These are phyloP conservation scores for Cystofilobasidium capitatum DNA, from an alignment of 768 basidiomycete genomes.

Conservation along the genomic window DNA sequence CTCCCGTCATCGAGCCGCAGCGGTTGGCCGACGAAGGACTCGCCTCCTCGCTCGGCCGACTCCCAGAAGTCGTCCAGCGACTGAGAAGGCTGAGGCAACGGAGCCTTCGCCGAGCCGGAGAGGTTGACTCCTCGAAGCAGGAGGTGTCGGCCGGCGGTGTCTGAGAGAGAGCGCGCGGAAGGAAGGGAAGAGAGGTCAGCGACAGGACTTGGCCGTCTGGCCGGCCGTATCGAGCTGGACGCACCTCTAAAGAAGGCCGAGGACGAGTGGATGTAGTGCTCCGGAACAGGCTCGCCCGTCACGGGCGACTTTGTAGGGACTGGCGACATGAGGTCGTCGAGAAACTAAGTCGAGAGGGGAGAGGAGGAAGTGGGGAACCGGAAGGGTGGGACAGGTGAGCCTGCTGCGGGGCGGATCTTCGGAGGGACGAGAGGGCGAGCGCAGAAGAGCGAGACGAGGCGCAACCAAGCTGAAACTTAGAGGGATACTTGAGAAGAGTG, in stretches of 20 bases:
- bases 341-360: no score
- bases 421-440: neutral
- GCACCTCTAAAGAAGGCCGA: slow-evolving; percentile 36
- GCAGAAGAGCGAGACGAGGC: neutral
- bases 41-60: slow-evolving; percentile 51
- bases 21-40: slow-evolving; percentile 67
- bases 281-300: slow-evolving; percentile 46
- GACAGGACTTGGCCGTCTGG: slow-evolving; percentile 4
- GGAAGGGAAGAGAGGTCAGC: neutral
- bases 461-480: neutral
- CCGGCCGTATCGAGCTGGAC: slow-evolving; percentile 27
- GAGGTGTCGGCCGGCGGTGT: slow-evolving; percentile 37
- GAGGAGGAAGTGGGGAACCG: neutral
- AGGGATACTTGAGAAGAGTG: no score
- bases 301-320: slow-evolving; percentile 54
- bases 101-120: slow-evolving; percentile 78
- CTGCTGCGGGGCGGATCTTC: neutral
- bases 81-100: slow-evolving; percentile 59
- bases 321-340: slow-evolving; percentile 48
- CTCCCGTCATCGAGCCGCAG: slow-evolving; percentile 64
- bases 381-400: neutral
- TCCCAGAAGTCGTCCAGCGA: slow-evolving; percentile 70
- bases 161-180: neutral
- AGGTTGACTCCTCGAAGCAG: slow-evolving; percentile 92
- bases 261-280: slow-evolving; percentile 47